These are phyloP conservation scores for Coriolopsis trogii DNA, from an alignment of 1,284 basidiomycete species.

Conservation along the genomic window DNA sequence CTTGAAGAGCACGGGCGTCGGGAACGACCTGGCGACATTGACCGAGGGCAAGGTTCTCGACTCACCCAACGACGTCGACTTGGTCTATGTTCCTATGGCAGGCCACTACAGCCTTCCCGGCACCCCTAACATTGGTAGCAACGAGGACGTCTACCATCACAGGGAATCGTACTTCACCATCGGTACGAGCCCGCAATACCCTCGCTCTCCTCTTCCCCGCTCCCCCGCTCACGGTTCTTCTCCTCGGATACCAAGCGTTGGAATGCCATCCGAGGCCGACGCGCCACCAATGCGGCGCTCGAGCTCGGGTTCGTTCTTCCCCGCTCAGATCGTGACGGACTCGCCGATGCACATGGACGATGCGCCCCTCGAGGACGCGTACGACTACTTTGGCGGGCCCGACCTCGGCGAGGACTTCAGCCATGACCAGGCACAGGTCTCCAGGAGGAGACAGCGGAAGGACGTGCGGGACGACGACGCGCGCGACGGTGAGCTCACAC, in stretches of 20 bases:
- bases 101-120: conserved; percentile 45
- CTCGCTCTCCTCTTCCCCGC: conserved; percentile 15
- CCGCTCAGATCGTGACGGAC: conserved; percentile 19
- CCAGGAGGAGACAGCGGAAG: conserved; percentile 15
- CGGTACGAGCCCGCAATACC: conserved; percentile 25
- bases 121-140: conserved; percentile 28
- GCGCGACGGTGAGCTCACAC: conserved; percentile 17
- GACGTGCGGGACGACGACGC: conserved; percentile 25
- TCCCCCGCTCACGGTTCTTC: conserved; percentile 20
- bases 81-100: conserved; percentile 73
- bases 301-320: conserved; percentile 22
- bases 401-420: conserved; percentile 50
- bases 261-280: conserved; percentile 18
- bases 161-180: conserved; percentile 40
- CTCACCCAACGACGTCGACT: conserved; percentile 45
- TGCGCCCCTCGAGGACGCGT: conserved; percentile 52
- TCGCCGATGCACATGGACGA: conserved; percentile 34
- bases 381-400: conserved; percentile 65
- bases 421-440: conserved; percentile 17
- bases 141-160: conserved; percentile 35
- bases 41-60: conserved; percentile 30
- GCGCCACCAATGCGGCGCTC: conserved; percentile 11
- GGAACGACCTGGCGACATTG: conserved; percentile 40
- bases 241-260: conserved; percentile 28
- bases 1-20: conserved; percentile 76